Evolutionary conservation across 306 rosid species (phyloP).

Genomic region (Neltuma alba): DNA sequence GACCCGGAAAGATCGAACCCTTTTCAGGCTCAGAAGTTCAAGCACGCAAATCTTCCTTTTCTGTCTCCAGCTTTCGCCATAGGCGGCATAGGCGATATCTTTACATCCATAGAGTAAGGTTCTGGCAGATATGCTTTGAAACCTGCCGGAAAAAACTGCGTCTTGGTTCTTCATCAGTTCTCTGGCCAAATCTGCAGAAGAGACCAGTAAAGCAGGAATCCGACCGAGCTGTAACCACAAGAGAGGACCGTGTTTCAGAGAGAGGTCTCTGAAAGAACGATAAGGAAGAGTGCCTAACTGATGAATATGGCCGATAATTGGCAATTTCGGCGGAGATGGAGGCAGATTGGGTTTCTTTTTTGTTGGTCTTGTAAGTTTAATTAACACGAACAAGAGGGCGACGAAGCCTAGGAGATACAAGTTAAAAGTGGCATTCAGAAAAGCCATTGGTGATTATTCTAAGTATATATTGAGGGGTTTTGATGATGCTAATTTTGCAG

Average conservation of each 20-base stretch:
- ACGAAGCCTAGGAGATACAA: neutral
- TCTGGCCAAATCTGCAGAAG: constrained; percentile 17
- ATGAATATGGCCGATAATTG: constrained; percentile 31
- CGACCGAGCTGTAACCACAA: constrained; percentile 8
- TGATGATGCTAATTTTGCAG: no score
- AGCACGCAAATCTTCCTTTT: constrained; percentile 22
- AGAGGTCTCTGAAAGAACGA: constrained; percentile 5
- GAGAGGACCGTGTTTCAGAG: constrained; percentile 8
- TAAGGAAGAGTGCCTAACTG: constrained; percentile 18
- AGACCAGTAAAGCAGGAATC: constrained; percentile 11
- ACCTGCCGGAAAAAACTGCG: neutral
- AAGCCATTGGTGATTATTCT: no score
- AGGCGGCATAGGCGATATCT: constrained; percentile 21
- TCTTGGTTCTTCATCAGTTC: constrained; percentile 20
- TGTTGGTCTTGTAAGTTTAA: neutral
- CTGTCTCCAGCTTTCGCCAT: constrained; percentile 32
- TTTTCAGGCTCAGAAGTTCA: constrained; percentile 35
- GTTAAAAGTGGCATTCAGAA: neutral
- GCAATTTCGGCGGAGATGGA: constrained; percentile 26
- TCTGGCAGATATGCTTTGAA: neutral
- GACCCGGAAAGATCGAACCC: constrained; percentile 14
- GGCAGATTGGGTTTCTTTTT: neutral
- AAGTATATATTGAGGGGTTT: no score
- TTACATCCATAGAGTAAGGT: constrained; percentile 14
- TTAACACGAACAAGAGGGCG: neutral